Base-by-base conservation (phyloP, 306 rosid genomes). In the Canavalia ensiformis region DNA sequence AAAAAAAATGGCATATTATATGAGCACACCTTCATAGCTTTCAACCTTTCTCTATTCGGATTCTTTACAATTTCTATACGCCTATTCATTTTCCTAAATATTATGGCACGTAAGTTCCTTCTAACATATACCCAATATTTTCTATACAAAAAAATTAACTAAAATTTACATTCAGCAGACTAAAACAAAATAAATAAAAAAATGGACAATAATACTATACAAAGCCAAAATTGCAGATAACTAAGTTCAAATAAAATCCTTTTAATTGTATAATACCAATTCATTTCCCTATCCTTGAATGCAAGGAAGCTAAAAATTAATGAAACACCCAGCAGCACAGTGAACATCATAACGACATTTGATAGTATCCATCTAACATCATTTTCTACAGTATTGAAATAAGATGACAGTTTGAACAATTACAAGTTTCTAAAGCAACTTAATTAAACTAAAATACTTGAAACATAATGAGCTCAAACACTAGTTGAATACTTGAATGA, bases 371-470 rank as follows among this genome's bases (percentile, higher is more conserved):
- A 89, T 69, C 80, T 69, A 72, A 60, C 76, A 66, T 86, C 4
- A 62, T 86, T 84, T 62, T 35, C 75, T 87, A 77, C 66, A 55
- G 74, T 47, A 73, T 65, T 49, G 74, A 72, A 41, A 85, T 39
- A 68, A 77, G 46, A 79, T 35, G 76, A 82, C 44, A 72, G 35
- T 70, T 39, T 56, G 66, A 37, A 54, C 83, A 73, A 83, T 83
- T 79, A 89, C 84, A 87, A 80, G 65, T 83, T 84, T 78, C 76
- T 84, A 75, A 73, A 60, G 71, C 72, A 84, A 82, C 79, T 65
- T 56, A 74, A 78, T 55, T 63, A n/a, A 82, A 74, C 85, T 59
- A 55, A 42, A 67, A 67, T 67, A 73, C 59, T 50, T 68, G 77
- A 80, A 67, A 63, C 81, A 69, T 66, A 62, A 10, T 42, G 65